Base-by-base conservation (phyloP, 2,329 filamentous ascomycete genomes). In the Raffaelea albimanens region DNA sequence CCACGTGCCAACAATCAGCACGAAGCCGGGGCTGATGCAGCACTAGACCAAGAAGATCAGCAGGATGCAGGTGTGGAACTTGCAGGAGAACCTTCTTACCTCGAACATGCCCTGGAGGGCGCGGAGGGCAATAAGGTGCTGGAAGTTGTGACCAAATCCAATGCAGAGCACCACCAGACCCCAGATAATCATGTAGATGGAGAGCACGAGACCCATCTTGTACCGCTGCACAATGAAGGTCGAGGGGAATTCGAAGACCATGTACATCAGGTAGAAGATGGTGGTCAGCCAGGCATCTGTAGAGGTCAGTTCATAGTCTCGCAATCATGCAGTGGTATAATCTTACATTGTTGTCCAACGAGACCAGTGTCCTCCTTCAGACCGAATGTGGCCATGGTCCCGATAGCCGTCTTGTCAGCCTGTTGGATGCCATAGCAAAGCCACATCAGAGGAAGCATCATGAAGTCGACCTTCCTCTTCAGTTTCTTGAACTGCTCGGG, bases 391-490 rank as follows among this genome's bases (percentile, higher is more conserved):
- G 66, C 65, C 44, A 68, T 65, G 0, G 58, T 63, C 19, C 64
- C 59, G 16, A 67, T 57, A 0, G 65, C 63, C 2, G 67, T 72
- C 55, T 72, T 72, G 56, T 72, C 69, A 1, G 63, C 65, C 53
- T 72, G 70, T 51, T 73, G 71, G 43, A 72, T 67, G 33, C 70
- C 70, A 49, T 72, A 72, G 52, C 68, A 71, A 8, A 66, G 57
- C 63, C 66, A 73, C 68, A 73, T 72, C 39, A 72, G 54, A 11
- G 40, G 43, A 2, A 50, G 42, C 2, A 50, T 33, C 7, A 40
- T 46, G 13, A 29, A 23, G 44, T 51, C 50, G 10, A 51, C 40
- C 41, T 51, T 51, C 18, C 41, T 23, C 36, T 41, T 46, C n/a
- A 51, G 46, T 16, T 22, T 43, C 29, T 47, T 44, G 39, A 48